Percentiles rank a stretch among this genome's conserved stretches.
Evolutionary conservation across 768 basidiomycete species (phyloP).

Genomic region (Hypholoma sublateritium): DNA sequence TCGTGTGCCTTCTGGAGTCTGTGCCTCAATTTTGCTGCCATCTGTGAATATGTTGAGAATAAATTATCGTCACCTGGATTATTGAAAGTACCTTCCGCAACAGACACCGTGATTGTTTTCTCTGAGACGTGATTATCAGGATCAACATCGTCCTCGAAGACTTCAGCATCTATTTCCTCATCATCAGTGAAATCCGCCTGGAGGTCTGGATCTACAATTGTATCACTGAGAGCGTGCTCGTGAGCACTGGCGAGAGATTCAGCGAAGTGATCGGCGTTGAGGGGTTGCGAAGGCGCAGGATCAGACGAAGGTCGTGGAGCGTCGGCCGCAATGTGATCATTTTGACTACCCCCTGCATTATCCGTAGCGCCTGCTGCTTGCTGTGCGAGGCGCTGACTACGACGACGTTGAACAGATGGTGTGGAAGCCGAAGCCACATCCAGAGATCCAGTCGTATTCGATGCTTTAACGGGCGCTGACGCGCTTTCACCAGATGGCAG

Average conservation of each 20-base stretch:
- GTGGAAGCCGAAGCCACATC: conserved; percentile 33
- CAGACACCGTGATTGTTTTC: conserved; percentile 83
- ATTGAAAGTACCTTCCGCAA: conserved; percentile 67
- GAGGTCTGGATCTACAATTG: conserved; percentile 62
- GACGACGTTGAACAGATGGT: conserved; percentile 56
- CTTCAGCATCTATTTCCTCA: conserved; percentile 84
- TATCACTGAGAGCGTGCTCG: conserved; percentile 53
- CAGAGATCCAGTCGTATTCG: conserved; percentile 26
- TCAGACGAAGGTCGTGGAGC: conserved; percentile 5
- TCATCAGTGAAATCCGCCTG: conserved; percentile 83
- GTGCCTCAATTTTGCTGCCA: conserved; percentile 91
- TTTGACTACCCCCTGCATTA: conserved; percentile 14
- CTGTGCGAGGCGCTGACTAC: conserved; percentile 83
- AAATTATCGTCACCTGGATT: neutral
- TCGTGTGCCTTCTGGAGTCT: conserved; percentile 95
- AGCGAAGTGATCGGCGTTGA: conserved; percentile 6
- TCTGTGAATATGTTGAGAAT: conserved; percentile 41
- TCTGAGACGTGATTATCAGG: conserved; percentile 69
- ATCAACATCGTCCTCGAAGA: conserved; percentile 87
- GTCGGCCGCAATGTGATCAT: conserved; percentile 9
- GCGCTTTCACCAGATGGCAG: conserved; percentile 35
- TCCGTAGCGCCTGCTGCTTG: conserved; percentile 28
- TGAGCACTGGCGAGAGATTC: conserved; percentile 18
- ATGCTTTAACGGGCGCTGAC: conserved; percentile 28
- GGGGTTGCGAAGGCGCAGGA: conserved; percentile 3